Base-by-base conservation (phyloP, 2,329 filamentous ascomycete species). In the Pseudocercospora fuligena region DNA sequence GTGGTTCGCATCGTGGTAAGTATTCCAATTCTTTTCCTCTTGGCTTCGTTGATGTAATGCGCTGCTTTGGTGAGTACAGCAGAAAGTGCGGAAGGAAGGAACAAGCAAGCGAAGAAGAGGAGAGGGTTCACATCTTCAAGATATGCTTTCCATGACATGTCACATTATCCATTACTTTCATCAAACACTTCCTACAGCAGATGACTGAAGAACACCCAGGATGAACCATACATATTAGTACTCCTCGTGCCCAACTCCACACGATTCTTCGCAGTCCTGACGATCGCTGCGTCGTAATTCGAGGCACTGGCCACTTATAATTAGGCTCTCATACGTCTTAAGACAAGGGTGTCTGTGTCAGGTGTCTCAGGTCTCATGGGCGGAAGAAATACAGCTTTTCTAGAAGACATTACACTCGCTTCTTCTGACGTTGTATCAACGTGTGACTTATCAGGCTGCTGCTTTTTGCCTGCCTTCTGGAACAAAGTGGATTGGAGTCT, bases 301-400 rank as follows among this genome's bases (percentile, higher is more conserved):
- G 47, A 51, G 47, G 47, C 47, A 51, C 47, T 23, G 47, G 14
- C 47, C 47, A 25, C 12, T 16, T 11, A 51, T 51, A 25, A 51
- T 51, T 51, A 51, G 19, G 47, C 47, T 51, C 23, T 27, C 19
- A 25, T 11, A 51, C 47, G 23, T 51, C 19, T 25, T 51, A 51
- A 51, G 47, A 51, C 47, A 23, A 51, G 47, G 47, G 47, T 51
- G 4, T 51, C 47, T 51, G 47, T 51, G 47, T 25, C 19, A 51
- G 47, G 23, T 23, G 47, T 51, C 5, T 51, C 29, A 7, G 16
- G 4, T 51, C 7, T 5, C 9, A 25, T 14, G 7, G 5, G 14
- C 40, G 40, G n/a, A 43, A 43, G 11, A n/a, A 40, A 40, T 16
- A 5, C 16, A 19, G 16, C 5, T 43, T 43, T n/a, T 43, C 40